Conservation (phyloP, 768 basidiomycete genomes). For the Rhizopogon salebrosus region DNA sequence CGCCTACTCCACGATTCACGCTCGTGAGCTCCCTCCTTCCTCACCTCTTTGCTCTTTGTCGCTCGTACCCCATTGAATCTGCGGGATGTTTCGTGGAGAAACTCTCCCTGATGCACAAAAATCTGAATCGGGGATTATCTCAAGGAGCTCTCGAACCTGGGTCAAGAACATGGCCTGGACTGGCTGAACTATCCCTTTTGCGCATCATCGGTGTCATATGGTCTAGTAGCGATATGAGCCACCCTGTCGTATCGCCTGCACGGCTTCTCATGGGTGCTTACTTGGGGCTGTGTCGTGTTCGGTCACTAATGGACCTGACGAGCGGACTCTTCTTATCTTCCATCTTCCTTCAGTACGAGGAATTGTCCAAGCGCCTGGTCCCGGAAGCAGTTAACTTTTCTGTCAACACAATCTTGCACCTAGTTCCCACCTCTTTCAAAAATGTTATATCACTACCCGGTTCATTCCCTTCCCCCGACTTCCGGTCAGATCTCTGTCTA, state of each 20-base stretch:
- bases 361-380: conserved; percentile 76
- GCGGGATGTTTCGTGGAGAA: conserved; percentile 81
- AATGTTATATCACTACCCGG: conserved; percentile 53
- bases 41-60: conserved; percentile 74
- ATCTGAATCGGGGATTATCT: conserved; percentile 78
- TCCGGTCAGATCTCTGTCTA: conserved; percentile 43
- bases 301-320: conserved; percentile 68
- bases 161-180: conserved; percentile 85
- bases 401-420: conserved; percentile 61
- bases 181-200: conserved; percentile 76
- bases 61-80: conserved; percentile 73
- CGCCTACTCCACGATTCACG: conserved; percentile 53
- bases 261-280: conserved; percentile 89
- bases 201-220: conserved; percentile 78
- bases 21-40: conserved; percentile 65
- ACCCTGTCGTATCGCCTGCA: conserved; percentile 82
- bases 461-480: conserved; percentile 67
- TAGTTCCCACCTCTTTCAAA: conserved; percentile 60
- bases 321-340: conserved; percentile 89
- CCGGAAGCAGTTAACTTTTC: conserved; percentile 89
- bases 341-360: conserved; percentile 80
- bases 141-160: conserved; percentile 53
- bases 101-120: conserved; percentile 88
- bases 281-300: conserved; percentile 76
- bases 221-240: conserved; percentile 93